Evolutionary conservation across 2,329 filamentous ascomycete genomes (phyloP).

Genomic region (Aureobasidium sp.): DNA sequence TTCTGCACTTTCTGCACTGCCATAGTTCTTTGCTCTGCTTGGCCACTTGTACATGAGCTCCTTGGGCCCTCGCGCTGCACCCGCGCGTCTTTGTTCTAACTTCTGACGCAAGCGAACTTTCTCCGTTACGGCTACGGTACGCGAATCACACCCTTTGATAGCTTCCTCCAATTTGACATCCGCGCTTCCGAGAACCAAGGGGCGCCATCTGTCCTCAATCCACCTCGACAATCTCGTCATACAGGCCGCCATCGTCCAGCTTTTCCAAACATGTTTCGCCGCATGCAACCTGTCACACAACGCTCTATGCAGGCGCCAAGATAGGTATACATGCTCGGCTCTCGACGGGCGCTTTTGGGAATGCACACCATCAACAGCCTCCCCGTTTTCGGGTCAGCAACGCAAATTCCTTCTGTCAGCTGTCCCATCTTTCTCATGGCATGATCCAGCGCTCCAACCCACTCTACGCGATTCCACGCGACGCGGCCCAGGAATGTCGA

Average conservation of each 20-base stretch:
- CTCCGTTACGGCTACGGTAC: neutral
- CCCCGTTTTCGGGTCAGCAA: constrained; percentile 9
- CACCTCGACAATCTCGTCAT: neutral
- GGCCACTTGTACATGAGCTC: neutral
- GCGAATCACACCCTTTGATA: constrained; percentile 4
- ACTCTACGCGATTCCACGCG: constrained; percentile 12
- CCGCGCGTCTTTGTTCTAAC: constrained; percentile 13
- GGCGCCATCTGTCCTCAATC: constrained; percentile 11
- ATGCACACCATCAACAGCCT: constrained; percentile 7
- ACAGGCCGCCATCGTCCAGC: neutral
- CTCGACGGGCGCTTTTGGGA: neutral
- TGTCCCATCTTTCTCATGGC: neutral
- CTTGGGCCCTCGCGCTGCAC: neutral
- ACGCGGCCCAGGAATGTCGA: constrained; percentile 11
- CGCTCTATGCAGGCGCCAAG: neutral
- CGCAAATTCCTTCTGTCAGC: constrained; percentile 8
- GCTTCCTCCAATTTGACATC: constrained; percentile 14
- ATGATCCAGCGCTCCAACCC: neutral
- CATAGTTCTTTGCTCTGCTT: neutral
- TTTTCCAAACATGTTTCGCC: neutral
- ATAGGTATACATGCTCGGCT: constrained; percentile 4
- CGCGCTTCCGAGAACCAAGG: constrained; percentile 10
- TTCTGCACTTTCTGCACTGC: neutral
- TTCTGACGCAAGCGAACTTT: constrained; percentile 13
- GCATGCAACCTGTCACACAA: constrained; percentile 1